phyloP scores from a whole-genome alignment of 2,329 filamentous ascomycete genomes.

The Aquanectria penicillioides region DNA sequence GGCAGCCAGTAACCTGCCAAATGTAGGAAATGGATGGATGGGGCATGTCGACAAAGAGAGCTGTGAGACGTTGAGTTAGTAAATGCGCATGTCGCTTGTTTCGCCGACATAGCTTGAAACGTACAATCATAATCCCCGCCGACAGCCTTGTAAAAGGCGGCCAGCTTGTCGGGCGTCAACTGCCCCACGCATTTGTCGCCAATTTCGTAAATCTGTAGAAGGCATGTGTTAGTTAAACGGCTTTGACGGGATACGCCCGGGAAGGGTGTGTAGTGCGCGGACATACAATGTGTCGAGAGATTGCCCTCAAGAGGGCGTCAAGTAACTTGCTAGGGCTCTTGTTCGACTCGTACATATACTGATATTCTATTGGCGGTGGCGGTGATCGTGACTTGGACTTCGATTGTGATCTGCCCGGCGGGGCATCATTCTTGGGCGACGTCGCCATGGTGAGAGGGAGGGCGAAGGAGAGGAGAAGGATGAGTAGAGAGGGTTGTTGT shows the following conservation, averaged over 20 bases:
- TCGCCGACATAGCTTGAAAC: conserved; percentile 28
- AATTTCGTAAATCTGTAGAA: conserved; percentile 62
- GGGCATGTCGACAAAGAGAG: conserved; percentile 81
- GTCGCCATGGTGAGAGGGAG: conserved; percentile 37
- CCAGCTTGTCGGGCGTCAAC: conserved; percentile 75
- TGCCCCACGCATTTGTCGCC: conserved; percentile 64
- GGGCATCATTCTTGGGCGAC: conserved; percentile 36
- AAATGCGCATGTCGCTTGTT: background rate
- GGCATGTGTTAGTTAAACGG: conserved; percentile 28
- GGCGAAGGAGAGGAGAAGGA: too few relatives aligned
- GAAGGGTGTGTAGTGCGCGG: background rate
- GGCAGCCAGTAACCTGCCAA: conserved; percentile 90
- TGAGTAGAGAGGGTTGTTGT: conserved; percentile 4
- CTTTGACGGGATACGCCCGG: background rate
- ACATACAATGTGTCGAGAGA: conserved; percentile 77
- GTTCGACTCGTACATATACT: conserved; percentile 73
- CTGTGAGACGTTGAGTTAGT: conserved; percentile 46
- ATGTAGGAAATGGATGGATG: conserved; percentile 85
- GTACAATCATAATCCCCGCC: conserved; percentile 79
- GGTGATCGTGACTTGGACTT: conserved; percentile 27
- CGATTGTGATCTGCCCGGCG: conserved; percentile 28
- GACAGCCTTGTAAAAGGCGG: conserved; percentile 79
- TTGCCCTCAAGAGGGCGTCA: conserved; percentile 73
- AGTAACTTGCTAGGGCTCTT: conserved; percentile 75
- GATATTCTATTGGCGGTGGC: conserved; percentile 58